Base-by-base conservation (phyloP, 345 rosid genomes). In the Citrus inodora region DNA sequence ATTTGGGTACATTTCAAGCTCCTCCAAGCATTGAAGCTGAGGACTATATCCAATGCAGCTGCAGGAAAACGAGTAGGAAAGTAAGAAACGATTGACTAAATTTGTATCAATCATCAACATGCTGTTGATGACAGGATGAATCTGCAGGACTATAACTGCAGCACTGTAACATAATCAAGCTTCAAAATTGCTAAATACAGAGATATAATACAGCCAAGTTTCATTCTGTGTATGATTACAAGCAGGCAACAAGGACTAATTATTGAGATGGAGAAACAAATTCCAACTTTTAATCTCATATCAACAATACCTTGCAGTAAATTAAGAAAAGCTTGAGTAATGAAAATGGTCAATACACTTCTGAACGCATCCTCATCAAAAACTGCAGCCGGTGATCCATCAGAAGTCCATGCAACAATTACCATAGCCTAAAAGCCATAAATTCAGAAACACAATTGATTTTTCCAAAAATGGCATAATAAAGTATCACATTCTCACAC, bases 251-350 rank as follows among this genome's bases (percentile, higher is more conserved):
- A 24, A 53, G 27, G 16, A 42, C 60, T 28, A 66, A 60, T 60
- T 16, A 79, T 35, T 72, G 30, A 37, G 24, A 42, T 0, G 10
- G 32, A 63, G 37, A 68, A 70, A 27, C 42, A 35, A 56, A 82
- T 24, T 75, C 24, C 13, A 73, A 55, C 32, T 30, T 8, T 14
- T 67, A 72, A 79, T 17, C 19, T 0, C 1, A 30, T 17, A 67
- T 75, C n/a, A 40, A 51, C 65, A 63, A 32, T 87, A 94, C 99
- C 98, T 91, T 88, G 94, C 77, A 96, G 83, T 71, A 92, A 83
- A 87, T 92, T 91, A 80, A 96, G 98, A 83, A 96, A 89, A 83
- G 98, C 92, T 69, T 89, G 87, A 71, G 98, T 96, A 78, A 96
- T 83, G 86, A 96, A 96, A 76, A 96, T 89, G 86, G 90, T 96